Evolutionary conservation across 345 rosid species (phyloP).

Genomic region (Citrus trifoliata): DNA sequence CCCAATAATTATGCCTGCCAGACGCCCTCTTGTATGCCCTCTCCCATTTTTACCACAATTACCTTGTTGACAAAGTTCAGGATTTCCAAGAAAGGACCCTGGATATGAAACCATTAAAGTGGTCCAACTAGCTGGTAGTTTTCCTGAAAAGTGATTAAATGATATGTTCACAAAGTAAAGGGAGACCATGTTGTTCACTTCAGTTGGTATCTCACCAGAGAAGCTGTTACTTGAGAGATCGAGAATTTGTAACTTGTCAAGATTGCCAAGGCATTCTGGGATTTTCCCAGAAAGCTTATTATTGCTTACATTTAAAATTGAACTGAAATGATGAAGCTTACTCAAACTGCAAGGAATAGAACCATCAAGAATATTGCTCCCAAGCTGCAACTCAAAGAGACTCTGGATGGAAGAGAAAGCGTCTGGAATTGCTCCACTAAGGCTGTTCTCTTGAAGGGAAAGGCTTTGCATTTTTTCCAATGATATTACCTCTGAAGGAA

Average conservation of each 20-base stretch:
- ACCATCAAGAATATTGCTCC: slow-evolving; percentile 33
- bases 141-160: slow-evolving; percentile 33
- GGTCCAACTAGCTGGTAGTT: slow-evolving; percentile 28
- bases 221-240: slow-evolving; percentile 41
- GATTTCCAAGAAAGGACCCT: slow-evolving; percentile 33
- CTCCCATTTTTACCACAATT: slow-evolving; percentile 2
- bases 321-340: slow-evolving; percentile 32
- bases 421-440: slow-evolving; percentile 34
- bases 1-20: slow-evolving; percentile 27
- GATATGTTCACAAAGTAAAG: slow-evolving; percentile 33
- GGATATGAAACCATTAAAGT: slow-evolving; percentile 26
- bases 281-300: slow-evolving; percentile 34
- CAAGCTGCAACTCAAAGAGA: slow-evolving; percentile 35
- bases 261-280: slow-evolving; percentile 35
- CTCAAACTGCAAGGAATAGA: slow-evolving; percentile 36
- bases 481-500: slow-evolving; percentile 28
- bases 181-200: slow-evolving; percentile 31
- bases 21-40: slow-evolving; percentile 8
- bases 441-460: slow-evolving; percentile 32
- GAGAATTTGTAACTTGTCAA: slow-evolving; percentile 33
- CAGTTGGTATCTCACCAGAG: slow-evolving; percentile 27
- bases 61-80: slow-evolving; percentile 22
- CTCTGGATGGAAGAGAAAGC: slow-evolving; percentile 24
- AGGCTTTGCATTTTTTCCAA: slow-evolving; percentile 27
- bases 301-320: slow-evolving; percentile 34